A percentile compares a stretch with the other conserved stretches of the same genome.
Evolutionary conservation across 2,329 filamentous ascomycete genomes (phyloP).

Genomic region (Colletotrichum agaves): DNA sequence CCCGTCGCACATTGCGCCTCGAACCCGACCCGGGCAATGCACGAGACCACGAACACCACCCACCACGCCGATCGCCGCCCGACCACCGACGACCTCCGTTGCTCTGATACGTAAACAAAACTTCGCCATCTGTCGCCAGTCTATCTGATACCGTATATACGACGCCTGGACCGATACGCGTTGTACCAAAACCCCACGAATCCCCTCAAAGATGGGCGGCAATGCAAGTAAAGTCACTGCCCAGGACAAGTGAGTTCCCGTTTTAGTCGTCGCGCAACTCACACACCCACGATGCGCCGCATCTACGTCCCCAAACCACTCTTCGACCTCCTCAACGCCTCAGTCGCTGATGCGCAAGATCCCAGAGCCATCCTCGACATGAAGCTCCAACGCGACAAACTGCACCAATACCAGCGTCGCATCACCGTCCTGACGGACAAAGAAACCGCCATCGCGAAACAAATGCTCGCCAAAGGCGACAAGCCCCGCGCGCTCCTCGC

Average conservation of each 20-base stretch:
- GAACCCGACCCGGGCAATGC: conserved; percentile 29
- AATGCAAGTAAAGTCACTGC: conserved; percentile 68
- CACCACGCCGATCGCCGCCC: conserved; percentile 15
- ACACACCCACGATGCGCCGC: conserved; percentile 22
- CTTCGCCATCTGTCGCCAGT: neutral
- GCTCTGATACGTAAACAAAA: neutral
- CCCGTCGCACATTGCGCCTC: conserved; percentile 30
- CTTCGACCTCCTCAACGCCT: conserved; percentile 25
- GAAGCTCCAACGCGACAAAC: conserved; percentile 96
- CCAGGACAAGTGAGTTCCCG: conserved; percentile 81
- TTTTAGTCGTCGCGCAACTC: conserved; percentile 6
- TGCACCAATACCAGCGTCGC: conserved; percentile 94
- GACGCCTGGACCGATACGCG: neutral
- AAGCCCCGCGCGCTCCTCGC: conserved; percentile 86
- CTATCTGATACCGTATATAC: neutral
- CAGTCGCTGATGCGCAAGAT: neutral
- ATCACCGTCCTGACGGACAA: conserved; percentile 87
- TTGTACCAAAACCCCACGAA: neutral
- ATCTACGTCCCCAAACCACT: conserved; percentile 15
- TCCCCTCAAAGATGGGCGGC: conserved; percentile 59
- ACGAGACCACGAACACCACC: conserved; percentile 24
- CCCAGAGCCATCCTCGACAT: conserved; percentile 95
- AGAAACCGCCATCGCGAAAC: conserved; percentile 86
- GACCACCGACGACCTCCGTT: conserved; percentile 22
- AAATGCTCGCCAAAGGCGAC: conserved; percentile 84